Evolutionary conservation across 148 eudicot species (phyloP), one percentile per base, ranked within the genome.

Genomic region (Camellia japonica): DNA sequence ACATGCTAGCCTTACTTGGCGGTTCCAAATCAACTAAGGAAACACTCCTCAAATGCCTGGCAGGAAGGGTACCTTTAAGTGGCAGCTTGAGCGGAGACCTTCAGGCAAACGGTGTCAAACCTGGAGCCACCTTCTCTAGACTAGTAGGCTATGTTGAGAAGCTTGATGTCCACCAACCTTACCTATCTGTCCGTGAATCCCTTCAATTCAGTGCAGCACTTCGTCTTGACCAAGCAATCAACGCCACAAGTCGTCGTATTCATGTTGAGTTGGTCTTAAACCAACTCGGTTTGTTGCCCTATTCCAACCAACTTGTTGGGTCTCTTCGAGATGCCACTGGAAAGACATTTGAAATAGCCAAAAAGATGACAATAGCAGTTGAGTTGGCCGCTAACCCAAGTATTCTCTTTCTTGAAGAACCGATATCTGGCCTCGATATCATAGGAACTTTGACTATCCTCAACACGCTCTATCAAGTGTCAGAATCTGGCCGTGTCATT

Each of bases 131-230:
- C 58, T 71, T 71, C 74, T 49, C 3, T 71, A 71, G 74, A 71
- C 55, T 71, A 19, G 49, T 49, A 47, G 74, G 74, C 58, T 71
- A 71, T n/a, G 74, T 71, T 16, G 74, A 71, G 41, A 71, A 71
- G 58, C 74, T 71, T 49, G 74, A 71, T 49, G 74, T 58, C 2
- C 74, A 71, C 58, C 74, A 71, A 10, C 74, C 74, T 18, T 71
- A 71, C 58, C 74, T 71, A n/a, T 46, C 74, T 46, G 74, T 71
- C 10, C 74, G 74, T n/a, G 74, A 71, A 71, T 71, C 74, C 55
- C 74, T 71, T 8, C 74, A 71, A 71, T 71, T 71, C 74, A 71
- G 74, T 71, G 74, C 74, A 71, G 56, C 74, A 49, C 74, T 71
- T 49, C 74, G 74, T 6, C 74, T 71, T 71, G 58, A 30, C 58